Evolutionary conservation across 768 basidiomycete genomes (phyloP).

Genomic region (Chalciporus pseudorubinellus): DNA sequence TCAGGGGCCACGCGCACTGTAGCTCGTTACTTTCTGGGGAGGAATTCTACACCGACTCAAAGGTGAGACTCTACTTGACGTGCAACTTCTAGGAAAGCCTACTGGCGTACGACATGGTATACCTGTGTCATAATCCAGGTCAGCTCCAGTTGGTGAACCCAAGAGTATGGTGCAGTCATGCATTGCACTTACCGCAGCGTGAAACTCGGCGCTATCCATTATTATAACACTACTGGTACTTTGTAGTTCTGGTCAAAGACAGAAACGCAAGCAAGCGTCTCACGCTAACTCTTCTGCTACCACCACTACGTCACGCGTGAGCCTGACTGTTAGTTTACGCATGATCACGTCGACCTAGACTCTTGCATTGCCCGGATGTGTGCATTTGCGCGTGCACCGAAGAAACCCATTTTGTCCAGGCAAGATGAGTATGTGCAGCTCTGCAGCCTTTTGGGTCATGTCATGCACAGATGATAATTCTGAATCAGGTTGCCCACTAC

Average conservation of each 20-base stretch:
- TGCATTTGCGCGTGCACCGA: not conserved
- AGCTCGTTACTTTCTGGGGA: constrained; percentile 64
- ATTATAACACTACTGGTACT: too few species aligned
- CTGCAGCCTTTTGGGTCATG: too few species aligned
- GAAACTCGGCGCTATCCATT: constrained; percentile 64
- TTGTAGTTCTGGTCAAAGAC: not conserved
- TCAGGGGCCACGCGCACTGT: constrained; percentile 44
- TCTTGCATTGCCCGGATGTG: not conserved
- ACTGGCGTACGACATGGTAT: constrained; percentile 63
- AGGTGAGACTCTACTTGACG: not conserved
- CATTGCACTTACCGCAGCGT: constrained; percentile 46
- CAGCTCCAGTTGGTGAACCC: not conserved
- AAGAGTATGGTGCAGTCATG: not conserved
- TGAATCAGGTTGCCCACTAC: not conserved
- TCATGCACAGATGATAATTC: too few species aligned
- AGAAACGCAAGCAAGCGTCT: not conserved
- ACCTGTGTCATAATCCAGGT: constrained; percentile 43
- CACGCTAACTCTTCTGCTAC: not conserved
- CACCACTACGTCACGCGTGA: not conserved
- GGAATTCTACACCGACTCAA: constrained; percentile 50
- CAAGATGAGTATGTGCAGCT: not conserved
- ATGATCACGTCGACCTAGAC: not conserved
- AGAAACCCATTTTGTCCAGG: not conserved
- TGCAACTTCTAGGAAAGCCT: constrained; percentile 3
- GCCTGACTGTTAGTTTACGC: not conserved